These are phyloP conservation scores for Ceratocystis albifundus DNA, from an alignment of 2,329 filamentous ascomycete species.

Conservation along the genomic window DNA sequence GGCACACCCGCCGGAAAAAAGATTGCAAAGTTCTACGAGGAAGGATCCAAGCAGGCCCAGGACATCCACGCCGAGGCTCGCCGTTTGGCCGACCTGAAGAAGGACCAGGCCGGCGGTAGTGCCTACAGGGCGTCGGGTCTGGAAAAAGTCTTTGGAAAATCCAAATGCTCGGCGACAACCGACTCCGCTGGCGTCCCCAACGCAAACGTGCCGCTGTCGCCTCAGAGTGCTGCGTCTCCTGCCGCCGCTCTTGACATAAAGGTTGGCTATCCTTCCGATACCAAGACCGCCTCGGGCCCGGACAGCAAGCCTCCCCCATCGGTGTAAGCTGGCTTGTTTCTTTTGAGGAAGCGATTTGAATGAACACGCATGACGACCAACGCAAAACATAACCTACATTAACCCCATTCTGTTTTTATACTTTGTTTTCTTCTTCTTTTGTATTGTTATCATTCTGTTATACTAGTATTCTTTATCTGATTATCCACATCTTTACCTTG, in stretches of 20 bases:
- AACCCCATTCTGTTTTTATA: not conserved
- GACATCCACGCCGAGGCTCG: constrained; percentile 89
- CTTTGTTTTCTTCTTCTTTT: not conserved
- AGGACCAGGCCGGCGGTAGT: constrained; percentile 47
- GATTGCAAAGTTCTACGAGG: constrained; percentile 75
- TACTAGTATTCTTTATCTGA: not conserved
- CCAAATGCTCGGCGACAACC: constrained; percentile 29
- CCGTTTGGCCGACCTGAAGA: constrained; percentile 80
- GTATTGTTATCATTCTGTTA: not conserved
- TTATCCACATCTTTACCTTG: not conserved
- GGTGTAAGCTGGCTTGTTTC: not conserved
- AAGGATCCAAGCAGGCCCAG: constrained; percentile 75
- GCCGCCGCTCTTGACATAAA: constrained; percentile 5
- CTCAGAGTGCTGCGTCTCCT: constrained; percentile 14
- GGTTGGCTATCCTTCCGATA: not conserved
- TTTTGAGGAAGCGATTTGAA: not conserved
- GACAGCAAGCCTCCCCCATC: constrained; percentile 7
- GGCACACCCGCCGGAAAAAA: constrained; percentile 80
- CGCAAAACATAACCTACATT: not conserved
- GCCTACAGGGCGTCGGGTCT: constrained; percentile 49
- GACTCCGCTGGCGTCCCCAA: constrained; percentile 23
- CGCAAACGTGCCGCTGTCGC: constrained; percentile 10
- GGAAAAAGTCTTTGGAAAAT: constrained; percentile 47
- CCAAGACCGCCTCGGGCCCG: not conserved
- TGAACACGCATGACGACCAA: not conserved